phyloP scores from a whole-genome alignment of 495 filamentous ascomycete genomes.

The Viridothelium virens region DNA sequence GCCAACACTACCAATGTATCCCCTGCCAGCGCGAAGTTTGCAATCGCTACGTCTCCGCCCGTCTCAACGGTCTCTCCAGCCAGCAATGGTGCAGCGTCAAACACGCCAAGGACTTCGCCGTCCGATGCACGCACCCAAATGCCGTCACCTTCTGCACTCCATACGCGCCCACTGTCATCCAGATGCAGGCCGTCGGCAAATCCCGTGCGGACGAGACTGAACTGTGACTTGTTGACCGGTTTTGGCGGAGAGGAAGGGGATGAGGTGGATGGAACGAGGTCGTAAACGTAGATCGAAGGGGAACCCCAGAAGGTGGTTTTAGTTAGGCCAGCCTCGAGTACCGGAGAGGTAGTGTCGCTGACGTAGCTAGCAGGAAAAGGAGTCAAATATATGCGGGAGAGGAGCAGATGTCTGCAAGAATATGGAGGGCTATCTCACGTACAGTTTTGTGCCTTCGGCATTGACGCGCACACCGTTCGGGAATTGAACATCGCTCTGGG shows the following conservation, averaged over 20 bases:
- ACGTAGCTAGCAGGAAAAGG: background rate
- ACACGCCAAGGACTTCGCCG: background rate
- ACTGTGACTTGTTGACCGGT: constrained; percentile 7
- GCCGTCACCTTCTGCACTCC: constrained; percentile 12
- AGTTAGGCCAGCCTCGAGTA: background rate
- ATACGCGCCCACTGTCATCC: constrained; percentile 7
- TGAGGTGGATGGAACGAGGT: background rate
- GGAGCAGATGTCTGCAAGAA: background rate
- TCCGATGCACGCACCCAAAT: constrained; percentile 8
- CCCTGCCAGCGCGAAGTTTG: constrained; percentile 12
- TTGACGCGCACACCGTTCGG: constrained; percentile 13
- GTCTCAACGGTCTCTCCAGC: background rate
- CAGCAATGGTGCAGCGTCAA: constrained; percentile 1
- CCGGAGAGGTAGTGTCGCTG: background rate
- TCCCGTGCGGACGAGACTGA: constrained; percentile 3
- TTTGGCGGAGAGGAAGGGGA: background rate
- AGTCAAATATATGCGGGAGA: background rate
- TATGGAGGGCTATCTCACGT: background rate
- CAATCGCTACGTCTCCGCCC: background rate
- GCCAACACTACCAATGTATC: constrained; percentile 12
- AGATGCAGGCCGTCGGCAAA: constrained; percentile 6
- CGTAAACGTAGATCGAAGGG: constrained; percentile 3
- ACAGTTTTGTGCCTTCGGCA: constrained; percentile 12
- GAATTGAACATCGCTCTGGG: constrained; percentile 6
- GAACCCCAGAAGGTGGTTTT: constrained; percentile 6